These are phyloP conservation scores for Trichoderma asperellum DNA, from an alignment of 2,329 filamentous ascomycete species.

Conservation along the genomic window DNA sequence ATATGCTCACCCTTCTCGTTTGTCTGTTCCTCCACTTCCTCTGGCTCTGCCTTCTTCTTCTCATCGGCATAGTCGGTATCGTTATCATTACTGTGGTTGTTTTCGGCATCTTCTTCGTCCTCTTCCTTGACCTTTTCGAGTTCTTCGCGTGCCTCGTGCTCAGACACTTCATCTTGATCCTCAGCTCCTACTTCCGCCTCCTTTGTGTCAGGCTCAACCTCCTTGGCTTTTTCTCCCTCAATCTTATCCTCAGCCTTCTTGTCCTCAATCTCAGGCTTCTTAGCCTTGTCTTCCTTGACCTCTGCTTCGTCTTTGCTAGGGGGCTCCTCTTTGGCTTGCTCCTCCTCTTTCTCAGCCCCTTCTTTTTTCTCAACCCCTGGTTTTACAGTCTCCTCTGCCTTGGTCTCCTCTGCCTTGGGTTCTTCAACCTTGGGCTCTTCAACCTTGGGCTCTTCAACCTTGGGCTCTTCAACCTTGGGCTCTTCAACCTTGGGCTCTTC, in stretches of 20 bases:
- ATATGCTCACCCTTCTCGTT: constrained; percentile 28
- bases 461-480: constrained; percentile 29
- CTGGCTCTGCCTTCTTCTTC: constrained; percentile 27
- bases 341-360: not conserved
- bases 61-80: constrained; percentile 37
- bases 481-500: constrained; percentile 23
- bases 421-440: constrained; percentile 27
- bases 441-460: constrained; percentile 27
- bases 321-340: constrained; percentile 25
- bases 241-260: constrained; percentile 6
- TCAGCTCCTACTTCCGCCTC: constrained; percentile 24
- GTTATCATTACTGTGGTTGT: constrained; percentile 34
- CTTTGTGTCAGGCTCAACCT: constrained; percentile 35
- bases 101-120: constrained; percentile 35
- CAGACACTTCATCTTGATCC: constrained; percentile 24
- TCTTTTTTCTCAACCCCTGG: constrained; percentile 21
- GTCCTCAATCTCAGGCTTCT: constrained; percentile 25
- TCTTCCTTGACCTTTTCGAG: constrained; percentile 38
- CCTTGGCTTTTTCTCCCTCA: constrained; percentile 26
- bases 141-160: constrained; percentile 32
- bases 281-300: constrained; percentile 23
- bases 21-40: constrained; percentile 34
- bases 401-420: not conserved
- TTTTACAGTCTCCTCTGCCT: constrained; percentile 23
- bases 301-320: constrained; percentile 26